These are phyloP conservation scores for Penicillium fimorum DNA, from an alignment of 495 filamentous ascomycete genomes.

Conservation along the genomic window DNA sequence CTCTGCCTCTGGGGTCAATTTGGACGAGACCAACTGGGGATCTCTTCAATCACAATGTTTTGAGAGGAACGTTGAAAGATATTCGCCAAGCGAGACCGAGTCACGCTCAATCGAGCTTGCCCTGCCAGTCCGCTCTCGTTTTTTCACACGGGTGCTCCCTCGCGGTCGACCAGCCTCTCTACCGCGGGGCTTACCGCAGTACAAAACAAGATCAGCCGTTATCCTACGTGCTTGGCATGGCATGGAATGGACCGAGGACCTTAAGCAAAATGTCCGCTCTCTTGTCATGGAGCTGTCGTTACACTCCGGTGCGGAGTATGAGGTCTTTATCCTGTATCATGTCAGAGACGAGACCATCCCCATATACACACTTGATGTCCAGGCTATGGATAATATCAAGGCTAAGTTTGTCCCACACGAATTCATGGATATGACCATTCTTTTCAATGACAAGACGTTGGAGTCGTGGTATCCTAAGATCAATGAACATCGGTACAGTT, in stretches of 20 bases:
- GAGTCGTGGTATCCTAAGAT: too few species aligned
- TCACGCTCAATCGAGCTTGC: too few species aligned
- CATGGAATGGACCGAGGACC: conserved; percentile 67
- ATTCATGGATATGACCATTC: conserved; percentile 59
- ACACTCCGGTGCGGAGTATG: conserved; percentile 68
- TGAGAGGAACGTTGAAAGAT: background rate
- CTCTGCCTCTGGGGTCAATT: background rate
- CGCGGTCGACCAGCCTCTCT: background rate
- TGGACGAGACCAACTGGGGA: background rate
- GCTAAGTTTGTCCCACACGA: conserved; percentile 53
- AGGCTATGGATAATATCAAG: background rate
- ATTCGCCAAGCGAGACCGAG: background rate
- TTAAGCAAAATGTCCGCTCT: conserved; percentile 64
- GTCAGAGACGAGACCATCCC: conserved; percentile 54
- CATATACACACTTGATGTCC: conserved; percentile 34
- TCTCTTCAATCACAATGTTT: background rate
- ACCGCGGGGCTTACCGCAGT: background rate
- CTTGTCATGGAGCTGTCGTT: conserved; percentile 68
- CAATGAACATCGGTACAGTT: too few species aligned
- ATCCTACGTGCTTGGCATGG: conserved; percentile 65
- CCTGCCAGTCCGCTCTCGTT: background rate
- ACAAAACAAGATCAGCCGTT: conserved; percentile 57
- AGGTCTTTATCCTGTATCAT: conserved; percentile 69
- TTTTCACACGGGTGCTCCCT: background rate
- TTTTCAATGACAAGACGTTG: conserved; percentile 33